Evolutionary conservation across 2,329 filamentous ascomycete genomes (phyloP), one percentile per base, ranked within the genome.

Genomic region (Stromatinia cepivora): DNA sequence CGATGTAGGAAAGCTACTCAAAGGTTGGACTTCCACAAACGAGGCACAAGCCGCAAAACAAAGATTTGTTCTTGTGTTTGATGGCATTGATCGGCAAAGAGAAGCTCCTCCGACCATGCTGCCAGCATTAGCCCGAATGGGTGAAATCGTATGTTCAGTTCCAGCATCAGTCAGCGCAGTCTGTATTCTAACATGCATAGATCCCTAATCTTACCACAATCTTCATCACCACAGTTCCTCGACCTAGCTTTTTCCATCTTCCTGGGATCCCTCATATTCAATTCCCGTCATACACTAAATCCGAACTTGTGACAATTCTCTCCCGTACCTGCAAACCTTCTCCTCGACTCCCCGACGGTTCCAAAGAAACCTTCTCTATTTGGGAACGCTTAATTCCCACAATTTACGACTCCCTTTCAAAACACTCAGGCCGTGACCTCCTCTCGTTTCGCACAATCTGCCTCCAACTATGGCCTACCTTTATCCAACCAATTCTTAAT

Each of bases 341-440:
- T 80, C 4, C 83, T 81, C 63, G 84, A 84, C 73, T 85, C 82
- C 77, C 76, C 4, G 63, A 59, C 4, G 74, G 73, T 2, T 39
- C 84, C 13, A 83, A 86, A 72, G 81, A 84, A 48, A 90, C 90
- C 13, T 78, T 81, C 34, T 90, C 91, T 80, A 86, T 94, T 22
- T 95, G 92, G 91, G 83, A 87, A 20, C 89, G 93, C 57, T 98
- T 97, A 82, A 88, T 90, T 71, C 88, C 88, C 62, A 92, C 92
- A 6, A 88, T 97, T 20, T 95, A 96, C 84, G 95, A 99, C 78
- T 89, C 94, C 0, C 84, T 98, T 17, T 88, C 90, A 62, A 92
- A 90, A 72, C 88, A 92, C 59, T 93, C 93, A 4, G 91, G 91
- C 0, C 88, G 93, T 63, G 93, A 94, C 50, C 84, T 98, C 20